Conservation (phyloP, 768 basidiomycete genomes). For the Boletus reticulatus region DNA sequence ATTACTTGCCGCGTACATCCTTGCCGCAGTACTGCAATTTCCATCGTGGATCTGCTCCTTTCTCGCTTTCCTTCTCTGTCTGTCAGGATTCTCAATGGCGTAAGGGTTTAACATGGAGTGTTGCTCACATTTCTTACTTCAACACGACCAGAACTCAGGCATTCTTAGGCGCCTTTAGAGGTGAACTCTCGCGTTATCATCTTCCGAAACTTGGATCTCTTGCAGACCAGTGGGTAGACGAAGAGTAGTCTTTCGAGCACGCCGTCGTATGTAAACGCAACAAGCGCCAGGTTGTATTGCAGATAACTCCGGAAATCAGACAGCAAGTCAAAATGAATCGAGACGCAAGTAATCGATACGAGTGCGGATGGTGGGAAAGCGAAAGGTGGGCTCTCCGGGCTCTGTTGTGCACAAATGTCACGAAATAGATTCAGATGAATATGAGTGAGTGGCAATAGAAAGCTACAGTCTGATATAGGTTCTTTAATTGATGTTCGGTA, state of each 20-base stretch:
- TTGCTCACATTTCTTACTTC: constrained; percentile 12
- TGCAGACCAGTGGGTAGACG: constrained; percentile 67
- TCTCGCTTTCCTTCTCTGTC: constrained; percentile 44
- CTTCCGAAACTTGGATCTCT: constrained; percentile 62
- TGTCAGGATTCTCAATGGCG: constrained; percentile 51
- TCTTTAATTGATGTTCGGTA: constrained; percentile 12
- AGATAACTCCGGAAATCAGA: too few species aligned
- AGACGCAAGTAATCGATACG: too few species aligned
- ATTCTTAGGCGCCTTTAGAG: constrained; percentile 50
- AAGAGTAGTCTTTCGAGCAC: constrained; percentile 42
- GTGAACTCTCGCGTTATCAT: constrained; percentile 53
- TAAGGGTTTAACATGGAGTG: constrained; percentile 35
- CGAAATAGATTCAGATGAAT: background rate
- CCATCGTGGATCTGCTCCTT: constrained; percentile 51
- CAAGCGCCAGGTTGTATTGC: too few species aligned
- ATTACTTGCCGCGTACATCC: constrained; percentile 52
- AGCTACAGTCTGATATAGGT: constrained; percentile 11
- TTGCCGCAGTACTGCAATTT: constrained; percentile 52
- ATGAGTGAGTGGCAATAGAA: background rate
- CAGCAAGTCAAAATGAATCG: too few species aligned
- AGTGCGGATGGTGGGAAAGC: too few species aligned
- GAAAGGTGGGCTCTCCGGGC: too few species aligned
- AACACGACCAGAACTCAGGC: constrained; percentile 28
- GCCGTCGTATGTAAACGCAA: background rate
- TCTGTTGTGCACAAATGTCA: background rate